Percentiles rank a stretch among this genome's conserved stretches.
Evolutionary conservation across 1,284 basidiomycete species (phyloP).

Genomic region (Cryptococcus deneoformans): DNA sequence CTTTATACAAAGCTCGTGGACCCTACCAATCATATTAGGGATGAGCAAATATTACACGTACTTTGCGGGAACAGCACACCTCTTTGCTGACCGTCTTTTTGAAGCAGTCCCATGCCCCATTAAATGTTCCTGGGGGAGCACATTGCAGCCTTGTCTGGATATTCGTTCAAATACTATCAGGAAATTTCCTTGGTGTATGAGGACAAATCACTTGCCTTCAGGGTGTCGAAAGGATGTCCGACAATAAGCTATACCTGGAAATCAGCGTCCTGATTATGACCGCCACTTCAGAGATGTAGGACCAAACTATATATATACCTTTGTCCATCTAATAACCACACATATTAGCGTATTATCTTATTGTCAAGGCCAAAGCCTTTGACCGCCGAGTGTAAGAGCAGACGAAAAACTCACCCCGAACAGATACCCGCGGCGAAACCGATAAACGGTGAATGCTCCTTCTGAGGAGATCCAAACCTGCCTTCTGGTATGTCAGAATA

Average conservation of each 20-base stretch:
- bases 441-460: conserved; percentile 36
- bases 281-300: neutral
- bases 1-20: conserved; percentile 47
- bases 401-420: conserved; percentile 33
- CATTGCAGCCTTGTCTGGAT: conserved; percentile 37
- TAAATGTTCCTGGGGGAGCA: conserved; percentile 42
- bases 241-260: conserved; percentile 8
- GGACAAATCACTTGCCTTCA: conserved; percentile 30
- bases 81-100: conserved; percentile 32
- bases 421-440: conserved; percentile 47
- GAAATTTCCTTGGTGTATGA: neutral
- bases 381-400: neutral
- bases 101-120: conserved; percentile 46
- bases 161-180: neutral
- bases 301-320: conserved; percentile 5
- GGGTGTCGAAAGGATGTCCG: conserved; percentile 48
- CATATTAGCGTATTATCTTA: no score
- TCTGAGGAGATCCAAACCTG: conserved; percentile 1
- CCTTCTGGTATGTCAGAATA: neutral
- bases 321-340: conserved; percentile 21
- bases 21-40: conserved; percentile 22
- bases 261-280: neutral
- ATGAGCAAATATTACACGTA: neutral
- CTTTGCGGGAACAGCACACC: conserved; percentile 15
- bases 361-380: no score